These are phyloP conservation scores for Ganoderma lucidum DNA, from an alignment of 1,284 basidiomycete species.

Conservation along the genomic window DNA sequence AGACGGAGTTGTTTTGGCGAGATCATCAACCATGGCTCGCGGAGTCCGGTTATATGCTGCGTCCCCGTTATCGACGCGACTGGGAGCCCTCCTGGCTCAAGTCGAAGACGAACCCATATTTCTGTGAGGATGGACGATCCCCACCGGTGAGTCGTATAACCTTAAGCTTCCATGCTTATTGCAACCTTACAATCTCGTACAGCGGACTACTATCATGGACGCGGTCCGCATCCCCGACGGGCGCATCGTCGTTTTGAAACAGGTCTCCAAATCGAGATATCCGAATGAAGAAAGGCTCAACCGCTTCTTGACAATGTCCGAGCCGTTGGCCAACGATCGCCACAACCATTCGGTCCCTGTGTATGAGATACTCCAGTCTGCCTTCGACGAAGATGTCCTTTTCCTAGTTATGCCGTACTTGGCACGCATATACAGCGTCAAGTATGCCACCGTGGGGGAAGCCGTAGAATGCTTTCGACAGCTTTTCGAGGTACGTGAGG, in stretches of 20 bases:
- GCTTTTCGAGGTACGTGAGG: constrained; percentile 37
- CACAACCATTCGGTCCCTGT: constrained; percentile 41
- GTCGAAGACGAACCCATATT: background rate
- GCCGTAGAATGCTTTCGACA: constrained; percentile 40
- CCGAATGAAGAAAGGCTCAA: background rate
- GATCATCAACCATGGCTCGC: background rate
- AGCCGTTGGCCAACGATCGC: constrained; percentile 28
- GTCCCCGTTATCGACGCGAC: constrained; percentile 22
- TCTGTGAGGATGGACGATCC: constrained; percentile 21
- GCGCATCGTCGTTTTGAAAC: constrained; percentile 14
- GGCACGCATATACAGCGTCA: constrained; percentile 30
- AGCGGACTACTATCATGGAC: constrained; percentile 18
- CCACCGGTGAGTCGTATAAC: background rate
- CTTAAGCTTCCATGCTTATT: background rate
- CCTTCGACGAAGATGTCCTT: constrained; percentile 20
- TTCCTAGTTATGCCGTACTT: constrained; percentile 42
- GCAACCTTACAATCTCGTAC: background rate
- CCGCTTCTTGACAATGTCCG: constrained; percentile 9
- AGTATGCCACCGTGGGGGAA: constrained; percentile 39
- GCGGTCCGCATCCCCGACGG: constrained; percentile 24
- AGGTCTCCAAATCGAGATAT: constrained; percentile 29
- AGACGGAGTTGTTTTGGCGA: background rate
- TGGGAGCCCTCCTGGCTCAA: constrained; percentile 30
- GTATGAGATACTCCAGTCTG: constrained; percentile 34
- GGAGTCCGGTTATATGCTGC: constrained; percentile 28